phyloP scores from a whole-genome alignment of 345 rosid genomes.

The Salix purpurea region DNA sequence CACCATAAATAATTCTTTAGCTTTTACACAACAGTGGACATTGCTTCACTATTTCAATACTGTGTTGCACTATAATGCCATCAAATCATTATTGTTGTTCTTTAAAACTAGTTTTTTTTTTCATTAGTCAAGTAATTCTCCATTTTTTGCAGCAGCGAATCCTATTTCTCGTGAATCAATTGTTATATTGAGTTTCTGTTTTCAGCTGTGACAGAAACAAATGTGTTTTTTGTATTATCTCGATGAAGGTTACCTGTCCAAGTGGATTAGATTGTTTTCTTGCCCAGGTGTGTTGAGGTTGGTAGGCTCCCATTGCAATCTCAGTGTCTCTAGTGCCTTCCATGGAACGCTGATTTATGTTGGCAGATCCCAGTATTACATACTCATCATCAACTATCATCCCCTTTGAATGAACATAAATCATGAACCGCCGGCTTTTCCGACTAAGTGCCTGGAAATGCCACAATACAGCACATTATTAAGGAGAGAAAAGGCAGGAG shows the following conservation, averaged over 20 bases:
- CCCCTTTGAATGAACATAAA: slow-evolving; percentile 96
- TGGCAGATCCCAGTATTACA: slow-evolving; percentile 85
- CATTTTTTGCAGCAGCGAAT: background rate
- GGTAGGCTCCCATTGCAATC: slow-evolving; percentile 99
- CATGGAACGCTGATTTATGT: slow-evolving; percentile 95
- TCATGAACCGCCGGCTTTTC: slow-evolving; percentile 79
- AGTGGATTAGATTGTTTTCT: slow-evolving; percentile 51
- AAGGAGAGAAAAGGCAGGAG: background rate
- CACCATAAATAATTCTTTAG: background rate
- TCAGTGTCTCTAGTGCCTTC: slow-evolving; percentile 95
- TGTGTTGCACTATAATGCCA: background rate
- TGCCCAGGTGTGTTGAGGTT: slow-evolving; percentile 89
- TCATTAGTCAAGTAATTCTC: background rate
- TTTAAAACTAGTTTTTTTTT: background rate
- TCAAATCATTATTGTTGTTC: background rate
- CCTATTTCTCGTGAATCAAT: background rate
- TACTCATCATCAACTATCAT: slow-evolving; percentile 93
- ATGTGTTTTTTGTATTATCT: background rate
- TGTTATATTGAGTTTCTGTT: background rate
- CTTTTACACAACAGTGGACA: background rate
- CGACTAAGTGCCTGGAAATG: slow-evolving; percentile 47
- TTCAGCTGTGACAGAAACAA: background rate
- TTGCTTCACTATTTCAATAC: background rate
- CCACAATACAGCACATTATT: slow-evolving; percentile 13
- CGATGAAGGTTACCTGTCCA: slow-evolving; percentile 61